Evolutionary conservation across 306 rosid species (phyloP), one percentile per base, ranked within the genome.

Genomic region (Quercus rubra): DNA sequence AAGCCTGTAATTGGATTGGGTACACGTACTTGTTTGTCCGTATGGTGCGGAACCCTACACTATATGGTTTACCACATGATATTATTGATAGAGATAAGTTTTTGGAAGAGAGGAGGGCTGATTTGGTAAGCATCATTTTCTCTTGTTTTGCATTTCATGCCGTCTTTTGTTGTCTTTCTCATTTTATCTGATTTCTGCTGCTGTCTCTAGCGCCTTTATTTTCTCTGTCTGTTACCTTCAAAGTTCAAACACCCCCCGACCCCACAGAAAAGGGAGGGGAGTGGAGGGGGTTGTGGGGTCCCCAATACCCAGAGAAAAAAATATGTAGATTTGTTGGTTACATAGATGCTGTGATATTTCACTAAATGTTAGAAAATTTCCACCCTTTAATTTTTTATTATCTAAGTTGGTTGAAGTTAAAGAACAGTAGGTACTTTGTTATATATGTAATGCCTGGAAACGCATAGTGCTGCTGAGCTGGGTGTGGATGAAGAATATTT

Each of bases 71-170:
- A 85, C 87, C 91, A 81, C 89, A 92, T 38, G 95, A 95, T 71
- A 87, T 85, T 77, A 92, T 87, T 67, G 63, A 82, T n/a, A 90
- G 92, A 61, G 97, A 95, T 82, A 77, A 79, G 81, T 84, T 85
- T 28, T 77, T 95, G 93, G 95, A 91, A 83, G 98, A 91, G 82
- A 88, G 97, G 74, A 89, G 97, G 84, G 97, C 97, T 83, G 99
- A 92, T 88, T 78, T 95, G 95, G 98, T 91, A 89, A 81, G 89
- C 64, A 72, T 69, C 38, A 35, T 6, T 1, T 23, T 19, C 31
- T 58, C 51, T 74, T 23, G 17, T 27, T 52, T 78, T 20, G 23
- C 62, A n/a, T 81, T 41, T 41, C 14, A 19, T n/a, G 66, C 64
- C 61, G 18, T n/a, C 62, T 38, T 43, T 70, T 21, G 56, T 70